These are phyloP conservation scores for Pseudogymnoascus sp. DNA, from an alignment of 2,329 filamentous ascomycete species.

Conservation along the genomic window DNA sequence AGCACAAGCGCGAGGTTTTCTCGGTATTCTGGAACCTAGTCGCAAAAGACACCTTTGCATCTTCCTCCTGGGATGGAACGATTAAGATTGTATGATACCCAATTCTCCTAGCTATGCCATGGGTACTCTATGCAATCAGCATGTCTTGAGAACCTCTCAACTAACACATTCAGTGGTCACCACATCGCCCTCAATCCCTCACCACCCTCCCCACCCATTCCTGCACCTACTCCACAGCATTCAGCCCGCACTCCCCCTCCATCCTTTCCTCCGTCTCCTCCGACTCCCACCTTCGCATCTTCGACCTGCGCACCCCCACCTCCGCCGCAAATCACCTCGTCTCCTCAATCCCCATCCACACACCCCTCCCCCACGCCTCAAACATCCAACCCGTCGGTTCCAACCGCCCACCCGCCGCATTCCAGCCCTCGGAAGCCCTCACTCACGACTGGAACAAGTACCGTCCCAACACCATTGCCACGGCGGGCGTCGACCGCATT, in stretches of 20 bases:
- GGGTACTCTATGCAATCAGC: neutral
- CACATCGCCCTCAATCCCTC: slow-evolving; percentile 65
- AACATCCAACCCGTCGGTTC: slow-evolving; percentile 16
- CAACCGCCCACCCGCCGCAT: slow-evolving; percentile 22
- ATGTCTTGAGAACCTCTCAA: slow-evolving; percentile 9
- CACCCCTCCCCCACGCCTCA: neutral
- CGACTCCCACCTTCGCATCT: slow-evolving; percentile 83
- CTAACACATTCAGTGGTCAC: slow-evolving; percentile 61
- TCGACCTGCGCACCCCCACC: slow-evolving; percentile 81
- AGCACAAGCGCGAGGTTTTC: slow-evolving; percentile 90
- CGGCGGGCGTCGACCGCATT: slow-evolving; percentile 78
- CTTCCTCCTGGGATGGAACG: slow-evolving; percentile 91
- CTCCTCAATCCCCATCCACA: slow-evolving; percentile 74
- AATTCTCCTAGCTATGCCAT: neutral
- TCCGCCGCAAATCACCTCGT: slow-evolving; percentile 84
- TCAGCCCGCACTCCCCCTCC: slow-evolving; percentile 79
- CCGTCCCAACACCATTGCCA: slow-evolving; percentile 73
- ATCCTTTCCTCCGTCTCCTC: slow-evolving; percentile 82
- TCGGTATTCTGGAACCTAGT: slow-evolving; percentile 88
- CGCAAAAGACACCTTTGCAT: slow-evolving; percentile 83
- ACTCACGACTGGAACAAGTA: slow-evolving; percentile 99
- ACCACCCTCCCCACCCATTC: slow-evolving; percentile 83
- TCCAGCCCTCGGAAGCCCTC: slow-evolving; percentile 58
- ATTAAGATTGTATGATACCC: slow-evolving; percentile 64
- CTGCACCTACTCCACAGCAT: slow-evolving; percentile 90